phyloP scores from a whole-genome alignment of 129 eudicot species.

The Flaveria bidentis region DNA sequence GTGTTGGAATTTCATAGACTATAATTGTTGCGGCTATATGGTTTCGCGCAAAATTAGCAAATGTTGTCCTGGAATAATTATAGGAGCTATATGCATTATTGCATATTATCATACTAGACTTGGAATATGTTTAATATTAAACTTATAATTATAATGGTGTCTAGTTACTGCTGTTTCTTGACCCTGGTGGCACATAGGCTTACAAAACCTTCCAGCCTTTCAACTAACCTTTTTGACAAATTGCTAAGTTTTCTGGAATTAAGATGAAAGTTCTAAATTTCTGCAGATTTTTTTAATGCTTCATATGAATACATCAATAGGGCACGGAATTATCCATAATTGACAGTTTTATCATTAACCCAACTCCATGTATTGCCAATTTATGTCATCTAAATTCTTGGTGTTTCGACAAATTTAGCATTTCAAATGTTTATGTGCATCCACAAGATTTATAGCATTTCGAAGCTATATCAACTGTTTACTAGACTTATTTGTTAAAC shows the following conservation, averaged over 20 bases:
- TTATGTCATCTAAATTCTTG: no score
- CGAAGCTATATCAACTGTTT: no score
- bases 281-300: constrained; percentile 5
- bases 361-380: neutral
- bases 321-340: neutral
- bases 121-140: constrained; percentile 6
- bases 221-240: constrained; percentile 30
- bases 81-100: constrained; percentile 28
- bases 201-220: constrained; percentile 17
- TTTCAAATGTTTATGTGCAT: no score
- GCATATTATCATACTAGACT: constrained; percentile 13
- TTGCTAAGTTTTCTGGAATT: constrained; percentile 24
- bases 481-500: no score
- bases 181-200: constrained; percentile 30
- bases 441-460: no score
- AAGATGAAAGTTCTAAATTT: constrained; percentile 25
- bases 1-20: constrained; percentile 11
- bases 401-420: no score
- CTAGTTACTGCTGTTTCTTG: constrained; percentile 16
- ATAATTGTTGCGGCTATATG: neutral
- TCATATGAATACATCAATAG: constrained; percentile 8
- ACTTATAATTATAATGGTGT: constrained; percentile 10
- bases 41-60: constrained; percentile 18
- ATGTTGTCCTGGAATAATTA: constrained; percentile 19
- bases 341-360: neutral